These are phyloP conservation scores for Paragyromitra xinjiangensis DNA, from an alignment of 495 filamentous ascomycete genomes.

Conservation along the genomic window DNA sequence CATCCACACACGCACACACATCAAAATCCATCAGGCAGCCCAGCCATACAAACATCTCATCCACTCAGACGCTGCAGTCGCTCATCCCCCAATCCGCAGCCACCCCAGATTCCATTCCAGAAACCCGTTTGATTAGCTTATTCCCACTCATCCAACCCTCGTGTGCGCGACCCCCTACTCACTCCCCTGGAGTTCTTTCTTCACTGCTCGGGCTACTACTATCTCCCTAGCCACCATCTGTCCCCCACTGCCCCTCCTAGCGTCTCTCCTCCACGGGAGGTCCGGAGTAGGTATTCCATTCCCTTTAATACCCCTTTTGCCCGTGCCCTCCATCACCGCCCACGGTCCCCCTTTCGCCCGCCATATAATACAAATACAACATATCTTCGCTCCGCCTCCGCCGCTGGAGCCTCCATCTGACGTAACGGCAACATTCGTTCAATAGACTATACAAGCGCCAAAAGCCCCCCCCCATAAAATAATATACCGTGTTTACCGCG, in stretches of 20 bases:
- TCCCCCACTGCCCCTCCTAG: constrained; percentile 62
- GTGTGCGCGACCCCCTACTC: constrained; percentile 59
- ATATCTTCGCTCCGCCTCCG: constrained; percentile 14
- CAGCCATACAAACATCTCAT: constrained; percentile 45
- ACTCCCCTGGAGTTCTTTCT: constrained; percentile 61
- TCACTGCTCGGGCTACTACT: constrained; percentile 55
- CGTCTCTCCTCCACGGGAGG: constrained; percentile 26
- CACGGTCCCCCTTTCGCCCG: constrained; percentile 45
- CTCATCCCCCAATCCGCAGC: constrained; percentile 57
- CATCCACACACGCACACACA: constrained; percentile 40
- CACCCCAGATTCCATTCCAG: constrained; percentile 59
- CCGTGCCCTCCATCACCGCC: constrained; percentile 36
- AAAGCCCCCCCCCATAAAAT: constrained; percentile 12
- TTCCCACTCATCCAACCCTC: constrained; percentile 44
- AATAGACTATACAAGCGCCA: constrained; percentile 41
- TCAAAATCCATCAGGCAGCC: constrained; percentile 44
- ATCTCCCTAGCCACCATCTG: constrained; percentile 45
- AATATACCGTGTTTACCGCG: constrained; percentile 35
- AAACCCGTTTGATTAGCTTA: constrained; percentile 44
- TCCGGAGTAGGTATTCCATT: constrained; percentile 21
- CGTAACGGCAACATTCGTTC: constrained; percentile 28
- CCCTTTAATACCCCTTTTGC: constrained; percentile 58
- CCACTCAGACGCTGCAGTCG: constrained; percentile 50
- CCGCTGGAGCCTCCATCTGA: constrained; percentile 47
- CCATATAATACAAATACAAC: constrained; percentile 22